A percentile compares a stretch with the other conserved stretches of the same genome.
phyloP scores from a whole-genome alignment of 176 grass and related monocot species.

The Thalia dealbata region DNA sequence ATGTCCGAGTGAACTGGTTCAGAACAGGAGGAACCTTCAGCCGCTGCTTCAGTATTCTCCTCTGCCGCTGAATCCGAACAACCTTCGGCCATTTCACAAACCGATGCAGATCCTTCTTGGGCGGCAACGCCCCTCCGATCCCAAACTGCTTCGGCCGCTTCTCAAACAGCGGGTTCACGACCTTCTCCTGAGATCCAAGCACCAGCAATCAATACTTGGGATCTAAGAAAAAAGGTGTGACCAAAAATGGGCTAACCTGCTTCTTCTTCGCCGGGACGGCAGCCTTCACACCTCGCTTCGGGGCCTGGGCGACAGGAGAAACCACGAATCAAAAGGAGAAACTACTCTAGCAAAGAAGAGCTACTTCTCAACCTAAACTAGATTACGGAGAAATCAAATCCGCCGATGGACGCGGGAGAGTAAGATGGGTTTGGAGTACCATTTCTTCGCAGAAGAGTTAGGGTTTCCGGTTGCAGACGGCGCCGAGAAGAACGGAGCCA shows the following conservation, averaged over 20 bases:
- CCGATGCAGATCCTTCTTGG: conserved; percentile 75
- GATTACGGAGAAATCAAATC: not conserved
- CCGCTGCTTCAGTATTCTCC: conserved; percentile 87
- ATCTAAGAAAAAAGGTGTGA: not conserved
- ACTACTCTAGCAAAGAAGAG: too few species aligned
- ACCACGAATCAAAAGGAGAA: too few species aligned
- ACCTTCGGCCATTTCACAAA: conserved; percentile 98
- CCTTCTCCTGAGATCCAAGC: conserved; percentile 33
- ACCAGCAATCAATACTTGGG: not conserved
- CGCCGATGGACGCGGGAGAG: not conserved
- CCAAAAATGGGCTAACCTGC: not conserved
- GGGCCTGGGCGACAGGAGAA: conserved; percentile 8
- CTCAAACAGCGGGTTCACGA: conserved; percentile 72
- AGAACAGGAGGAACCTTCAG: conserved; percentile 78
- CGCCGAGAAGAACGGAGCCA: not conserved
- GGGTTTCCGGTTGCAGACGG: not conserved
- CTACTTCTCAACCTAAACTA: not conserved
- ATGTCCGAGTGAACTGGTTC: conserved; percentile 88
- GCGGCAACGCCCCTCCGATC: conserved; percentile 47
- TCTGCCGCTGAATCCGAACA: conserved; percentile 75
- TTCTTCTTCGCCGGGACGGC: conserved; percentile 22
- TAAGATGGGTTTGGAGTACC: not conserved
- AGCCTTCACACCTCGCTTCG: conserved; percentile 25
- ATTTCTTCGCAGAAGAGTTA: not conserved
- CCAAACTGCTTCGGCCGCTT: conserved; percentile 37